Percentiles rank a stretch among this genome's conserved stretches.
These are phyloP conservation scores for Puccinellia tenuiflora DNA, from an alignment of 176 grass and related monocot species.

Conservation along the genomic window DNA sequence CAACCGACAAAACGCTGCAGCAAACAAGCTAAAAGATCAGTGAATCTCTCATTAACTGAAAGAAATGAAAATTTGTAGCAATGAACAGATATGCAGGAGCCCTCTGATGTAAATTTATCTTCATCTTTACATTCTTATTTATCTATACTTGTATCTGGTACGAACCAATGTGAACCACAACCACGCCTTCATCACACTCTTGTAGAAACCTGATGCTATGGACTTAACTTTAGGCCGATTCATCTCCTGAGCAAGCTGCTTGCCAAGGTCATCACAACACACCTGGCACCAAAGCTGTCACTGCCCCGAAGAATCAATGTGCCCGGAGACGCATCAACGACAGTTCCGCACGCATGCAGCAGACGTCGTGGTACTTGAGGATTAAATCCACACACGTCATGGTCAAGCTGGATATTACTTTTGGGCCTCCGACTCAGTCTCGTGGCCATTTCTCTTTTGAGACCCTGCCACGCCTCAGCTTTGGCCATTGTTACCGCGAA, in stretches of 20 bases:
- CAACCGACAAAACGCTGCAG: slow-evolving; percentile 84
- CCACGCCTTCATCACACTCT: background rate
- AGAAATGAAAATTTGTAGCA: background rate
- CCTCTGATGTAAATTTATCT: background rate
- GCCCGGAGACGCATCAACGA: background rate
- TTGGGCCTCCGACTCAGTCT: too few relatives aligned
- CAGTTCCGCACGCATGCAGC: too few relatives aligned
- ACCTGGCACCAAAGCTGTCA: too few relatives aligned
- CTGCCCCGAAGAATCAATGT: background rate
- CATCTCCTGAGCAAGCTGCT: background rate
- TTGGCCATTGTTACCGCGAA: too few relatives aligned
- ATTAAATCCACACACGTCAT: too few relatives aligned
- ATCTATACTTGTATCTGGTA: background rate
- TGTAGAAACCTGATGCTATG: background rate
- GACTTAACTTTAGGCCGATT: background rate
- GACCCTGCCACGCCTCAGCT: too few relatives aligned
- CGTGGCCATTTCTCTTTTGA: too few relatives aligned
- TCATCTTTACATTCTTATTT: background rate
- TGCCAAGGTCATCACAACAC: background rate
- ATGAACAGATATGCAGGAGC: background rate
- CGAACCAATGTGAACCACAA: background rate
- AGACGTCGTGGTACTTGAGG: too few relatives aligned
- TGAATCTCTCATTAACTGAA: background rate
- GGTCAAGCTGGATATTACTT: too few relatives aligned
- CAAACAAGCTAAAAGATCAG: slow-evolving; percentile 17